Conservation (phyloP, 2,329 filamentous ascomycete genomes). For the Colletotrichum noveboracense region DNA sequence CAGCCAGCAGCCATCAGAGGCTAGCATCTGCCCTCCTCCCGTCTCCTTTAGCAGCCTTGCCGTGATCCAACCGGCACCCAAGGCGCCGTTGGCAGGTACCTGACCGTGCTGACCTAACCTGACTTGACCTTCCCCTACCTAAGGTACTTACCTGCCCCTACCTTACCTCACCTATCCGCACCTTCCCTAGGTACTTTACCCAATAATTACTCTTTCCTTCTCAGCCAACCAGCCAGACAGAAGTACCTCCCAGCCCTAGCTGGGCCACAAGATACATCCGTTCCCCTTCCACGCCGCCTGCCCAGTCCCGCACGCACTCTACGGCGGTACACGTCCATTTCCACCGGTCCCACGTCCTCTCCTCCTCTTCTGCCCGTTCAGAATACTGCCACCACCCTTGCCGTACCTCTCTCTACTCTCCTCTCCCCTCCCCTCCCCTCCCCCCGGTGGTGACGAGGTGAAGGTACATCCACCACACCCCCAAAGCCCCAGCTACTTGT, state of each 20-base stretch:
- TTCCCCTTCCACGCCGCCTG: not conserved
- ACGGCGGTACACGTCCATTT: not conserved
- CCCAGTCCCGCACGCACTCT: not conserved
- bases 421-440: not conserved
- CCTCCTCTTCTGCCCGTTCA: not conserved
- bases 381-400: not conserved
- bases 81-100: not conserved
- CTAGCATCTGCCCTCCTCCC: not conserved
- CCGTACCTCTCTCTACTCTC: not conserved
- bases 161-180: not conserved
- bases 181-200: not conserved
- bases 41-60: not conserved
- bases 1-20: not conserved
- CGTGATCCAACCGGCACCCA: not conserved
- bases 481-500: not conserved
- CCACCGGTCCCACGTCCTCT: not conserved
- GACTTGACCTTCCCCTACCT: not conserved
- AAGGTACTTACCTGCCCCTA: not conserved
- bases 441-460: not conserved
- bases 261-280: not conserved
- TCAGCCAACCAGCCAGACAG: not conserved
- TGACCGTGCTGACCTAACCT: not conserved
- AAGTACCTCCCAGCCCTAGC: not conserved
- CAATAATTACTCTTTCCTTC: not conserved
- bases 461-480: not conserved